Evolutionary conservation across 2,329 filamentous ascomycete genomes (phyloP), one percentile per base, ranked within the genome.

Genomic region (Neopestalotiopsis rosae): DNA sequence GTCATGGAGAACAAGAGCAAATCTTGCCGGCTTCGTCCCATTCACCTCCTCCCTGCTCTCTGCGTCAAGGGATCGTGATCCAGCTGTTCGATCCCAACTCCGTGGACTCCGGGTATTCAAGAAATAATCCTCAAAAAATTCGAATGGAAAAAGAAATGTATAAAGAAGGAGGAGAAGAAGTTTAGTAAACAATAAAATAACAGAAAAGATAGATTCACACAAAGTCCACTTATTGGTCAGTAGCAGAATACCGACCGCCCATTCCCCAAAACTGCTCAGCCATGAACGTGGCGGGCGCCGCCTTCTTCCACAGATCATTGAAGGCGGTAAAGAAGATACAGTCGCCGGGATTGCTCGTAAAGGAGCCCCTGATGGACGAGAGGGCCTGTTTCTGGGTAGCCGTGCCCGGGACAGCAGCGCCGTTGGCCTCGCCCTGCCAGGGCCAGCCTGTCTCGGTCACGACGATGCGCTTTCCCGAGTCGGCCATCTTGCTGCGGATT

Each of bases 391-490:
- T 77, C 79, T 97, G 94, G 72, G 94, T 89, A 12, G 84, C 81
- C n/a, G 82, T 74, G 13, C 89, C 89, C 0, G 94, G 92, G 1
- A 95, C 83, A n/a, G 93, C 93, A 20, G 77, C 76, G 2, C 89
- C 88, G 77, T 96, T 95, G 66, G 85, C 70, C 13, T 83, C 73
- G 20, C 94, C 94, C 72, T 88, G 79, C 78, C 88, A 90, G 57
- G 94, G 94, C 94, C 94, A 97, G 65, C 94, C 94, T 3, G 91
- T 91, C 83, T 97, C 94, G 1, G 93, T 94, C 73, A 97, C 90
- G 49, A 95, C 84, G 40, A 92, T 86, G 61, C 86, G 85, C 80
- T 94, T 91, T 72, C 73, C 77, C 38, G 75, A 69, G 69, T 83
- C 75, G 4, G 81, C 74, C 13, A 88, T 76, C 71, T 80, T 81